A percentile compares a stretch with the other conserved stretches of the same genome.
Conservation (phyloP, 768 basidiomycete species). For the Boletus huronensis region DNA sequence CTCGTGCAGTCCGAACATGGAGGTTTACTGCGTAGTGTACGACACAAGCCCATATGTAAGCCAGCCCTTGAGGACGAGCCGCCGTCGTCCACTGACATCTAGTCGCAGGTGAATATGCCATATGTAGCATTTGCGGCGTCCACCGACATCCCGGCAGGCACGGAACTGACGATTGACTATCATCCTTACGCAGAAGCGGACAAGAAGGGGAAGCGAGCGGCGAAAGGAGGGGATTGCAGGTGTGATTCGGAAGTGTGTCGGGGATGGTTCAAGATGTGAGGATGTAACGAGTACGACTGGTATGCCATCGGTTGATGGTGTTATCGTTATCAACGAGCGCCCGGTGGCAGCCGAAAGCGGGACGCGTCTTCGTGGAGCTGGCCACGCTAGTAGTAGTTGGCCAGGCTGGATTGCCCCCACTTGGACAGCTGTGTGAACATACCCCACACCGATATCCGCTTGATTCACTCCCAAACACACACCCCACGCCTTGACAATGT, state of each 20-base stretch:
- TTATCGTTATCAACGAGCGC: too few species aligned
- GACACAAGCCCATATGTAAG: slow-evolving; percentile 56
- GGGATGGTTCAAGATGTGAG: slow-evolving; percentile 33
- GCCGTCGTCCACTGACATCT: neutral
- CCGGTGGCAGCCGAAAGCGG: neutral
- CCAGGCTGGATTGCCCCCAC: neutral
- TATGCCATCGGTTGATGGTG: too few species aligned
- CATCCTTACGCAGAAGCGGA: slow-evolving; percentile 41
- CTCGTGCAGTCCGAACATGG: slow-evolving; percentile 60
- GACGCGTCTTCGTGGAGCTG: neutral
- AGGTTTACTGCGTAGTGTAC: slow-evolving; percentile 56
- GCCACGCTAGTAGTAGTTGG: neutral
- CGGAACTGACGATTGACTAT: slow-evolving; percentile 66
- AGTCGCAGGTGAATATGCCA: slow-evolving; percentile 50
- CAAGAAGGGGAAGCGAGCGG: slow-evolving; percentile 25
- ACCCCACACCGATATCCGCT: slow-evolving; percentile 11
- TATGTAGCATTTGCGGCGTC: slow-evolving; percentile 59
- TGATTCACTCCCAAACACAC: neutral
- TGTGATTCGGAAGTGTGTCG: slow-evolving; percentile 38
- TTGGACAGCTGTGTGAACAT: slow-evolving; percentile 16
- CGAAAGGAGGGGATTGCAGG: slow-evolving; percentile 31
- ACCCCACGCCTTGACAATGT: slow-evolving; percentile 6
- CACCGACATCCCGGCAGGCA: slow-evolving; percentile 43
- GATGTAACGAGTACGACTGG: too few species aligned
- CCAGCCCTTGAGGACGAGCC: neutral